Percentiles rank a stretch among this genome's conserved stretches.
Conservation (phyloP, 768 basidiomycete species). For the Russula virescens region DNA sequence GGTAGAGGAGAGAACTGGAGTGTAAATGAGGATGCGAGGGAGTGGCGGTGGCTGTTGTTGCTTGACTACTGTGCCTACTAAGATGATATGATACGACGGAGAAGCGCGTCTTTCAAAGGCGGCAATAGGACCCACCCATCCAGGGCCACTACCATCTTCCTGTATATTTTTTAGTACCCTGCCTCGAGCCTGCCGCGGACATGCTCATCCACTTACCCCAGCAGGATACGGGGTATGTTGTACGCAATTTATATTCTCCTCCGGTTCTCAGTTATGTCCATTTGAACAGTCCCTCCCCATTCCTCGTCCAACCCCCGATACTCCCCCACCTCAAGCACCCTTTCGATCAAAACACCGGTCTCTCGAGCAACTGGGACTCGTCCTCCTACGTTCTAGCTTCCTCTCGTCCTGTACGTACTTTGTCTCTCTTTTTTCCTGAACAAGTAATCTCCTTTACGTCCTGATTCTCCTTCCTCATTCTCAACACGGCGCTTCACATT, state of each 20-base stretch:
- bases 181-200: background rate
- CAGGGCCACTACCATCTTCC: conserved; percentile 2
- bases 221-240: conserved; percentile 11
- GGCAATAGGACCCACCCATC: background rate
- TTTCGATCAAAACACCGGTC: background rate
- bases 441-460: background rate
- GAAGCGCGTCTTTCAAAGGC: no score
- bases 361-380: background rate
- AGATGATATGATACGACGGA: no score
- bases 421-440: background rate
- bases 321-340: background rate
- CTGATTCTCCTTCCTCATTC: background rate
- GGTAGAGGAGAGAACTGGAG: no score
- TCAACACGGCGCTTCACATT: background rate
- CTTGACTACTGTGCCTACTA: no score
- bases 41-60: background rate
- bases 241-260: conserved; percentile 6
- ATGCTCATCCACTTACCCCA: conserved; percentile 14
- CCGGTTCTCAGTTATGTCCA: background rate
- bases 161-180: background rate
- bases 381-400: background rate
- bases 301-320: background rate
- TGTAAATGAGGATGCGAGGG: no score
- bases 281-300: conserved; percentile 3
- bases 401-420: conserved; percentile 2